phyloP scores from a whole-genome alignment of 2,329 filamentous ascomycete genomes.

The Fusarium sororula region DNA sequence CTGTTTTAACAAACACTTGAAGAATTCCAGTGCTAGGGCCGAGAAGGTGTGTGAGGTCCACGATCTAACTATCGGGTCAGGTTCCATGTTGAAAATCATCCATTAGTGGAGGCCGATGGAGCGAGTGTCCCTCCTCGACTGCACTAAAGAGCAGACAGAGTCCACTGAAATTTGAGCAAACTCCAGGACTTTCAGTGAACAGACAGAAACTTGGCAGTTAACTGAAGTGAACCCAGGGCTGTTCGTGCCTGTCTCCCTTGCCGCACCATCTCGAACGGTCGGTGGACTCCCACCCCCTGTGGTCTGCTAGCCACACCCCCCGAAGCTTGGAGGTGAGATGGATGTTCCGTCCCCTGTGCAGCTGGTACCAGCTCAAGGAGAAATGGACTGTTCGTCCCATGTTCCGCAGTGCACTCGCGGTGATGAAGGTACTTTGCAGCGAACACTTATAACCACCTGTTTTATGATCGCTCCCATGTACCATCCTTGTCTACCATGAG shows the following conservation, averaged over 20 bases:
- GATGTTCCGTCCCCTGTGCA: constrained; percentile 23
- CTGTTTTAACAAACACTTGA: constrained; percentile 9
- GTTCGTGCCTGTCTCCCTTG: constrained; percentile 32
- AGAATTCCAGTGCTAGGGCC: constrained; percentile 13
- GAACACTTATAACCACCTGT: constrained; percentile 8
- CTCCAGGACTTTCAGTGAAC: background rate
- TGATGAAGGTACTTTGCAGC: constrained; percentile 5
- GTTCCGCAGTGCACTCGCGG: constrained; percentile 13
- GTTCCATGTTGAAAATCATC: constrained; percentile 31
- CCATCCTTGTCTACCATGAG: constrained; percentile 35
- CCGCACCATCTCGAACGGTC: constrained; percentile 35
- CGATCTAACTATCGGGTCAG: background rate
- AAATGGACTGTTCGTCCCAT: constrained; percentile 38
- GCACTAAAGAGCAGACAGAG: background rate
- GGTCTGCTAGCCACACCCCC: constrained; percentile 27
- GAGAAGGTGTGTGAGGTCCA: constrained; percentile 11
- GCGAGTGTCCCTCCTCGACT: background rate
- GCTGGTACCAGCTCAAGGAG: constrained; percentile 16
- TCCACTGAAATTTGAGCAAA: background rate
- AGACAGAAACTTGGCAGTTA: constrained; percentile 6
- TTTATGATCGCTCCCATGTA: constrained; percentile 5
- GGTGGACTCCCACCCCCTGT: constrained; percentile 23
- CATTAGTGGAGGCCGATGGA: constrained; percentile 13
- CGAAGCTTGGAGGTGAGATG: background rate
- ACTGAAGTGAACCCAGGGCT: background rate